Evolutionary conservation across 192 early-diverging fungal species (phyloP), one percentile per base, ranked within the genome.

Genomic region (Entomortierella beljakovae): DNA sequence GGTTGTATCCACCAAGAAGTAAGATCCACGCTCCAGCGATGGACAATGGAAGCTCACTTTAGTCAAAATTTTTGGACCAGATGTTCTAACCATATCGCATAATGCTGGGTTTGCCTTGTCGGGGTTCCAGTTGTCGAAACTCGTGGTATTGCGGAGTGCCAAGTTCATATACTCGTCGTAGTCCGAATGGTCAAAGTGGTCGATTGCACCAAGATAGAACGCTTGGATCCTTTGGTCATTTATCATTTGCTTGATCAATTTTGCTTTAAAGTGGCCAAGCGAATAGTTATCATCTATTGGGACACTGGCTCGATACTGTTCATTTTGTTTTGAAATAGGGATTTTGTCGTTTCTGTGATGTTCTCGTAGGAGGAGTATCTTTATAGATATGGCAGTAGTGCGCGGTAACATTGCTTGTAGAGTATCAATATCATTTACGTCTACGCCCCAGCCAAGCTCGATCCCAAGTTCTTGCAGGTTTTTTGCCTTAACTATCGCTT

Each of bases 41-140:
- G 61, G 61, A 33, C 33, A 50, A 29, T 62, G 48, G 48, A 62
- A 62, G 29, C 61, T 62, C 15, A 62, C 18, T 37, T 62, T 62
- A 20, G 61, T 62, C 46, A 46, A 46, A n/a, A 46, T 29, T 10
- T 16, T 18, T 1, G 61, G 61, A n/a, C 61, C 61, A 50, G 43
- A 42, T 6, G 61, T 62, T n/a, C 61, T 48, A 48, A 62, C 31
- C 61, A 62, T 62, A n/a, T 62, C 61, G 31, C 61, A 62, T 1
- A 62, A n/a, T 34, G 61, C 61, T 22, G 61, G 61, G 11, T 62
- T 62, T 26, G 48, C 25, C n/a, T 48, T 26, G n/a, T 62, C 61
- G 18, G 61, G 61, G 10, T 50, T 26, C 61, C 61, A 62, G 26
- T 62, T 48, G 2, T 28, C 42, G 29, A 62, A 62, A 22, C 38